Evolutionary conservation across 1,139 yeast species (phyloP).

Genomic region (Saccharomycopsis hybrid): DNA sequence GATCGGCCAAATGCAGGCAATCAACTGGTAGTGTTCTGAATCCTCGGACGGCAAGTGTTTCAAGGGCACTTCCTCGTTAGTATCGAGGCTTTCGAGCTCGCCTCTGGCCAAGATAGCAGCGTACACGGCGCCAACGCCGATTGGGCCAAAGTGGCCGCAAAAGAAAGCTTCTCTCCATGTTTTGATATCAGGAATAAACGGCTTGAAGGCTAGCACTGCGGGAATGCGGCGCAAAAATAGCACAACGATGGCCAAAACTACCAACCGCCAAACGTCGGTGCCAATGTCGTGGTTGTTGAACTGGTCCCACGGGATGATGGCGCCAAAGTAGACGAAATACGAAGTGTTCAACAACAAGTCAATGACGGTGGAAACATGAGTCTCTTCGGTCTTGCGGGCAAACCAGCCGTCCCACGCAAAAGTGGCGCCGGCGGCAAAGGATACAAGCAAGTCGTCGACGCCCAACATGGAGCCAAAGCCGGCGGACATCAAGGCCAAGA

Average conservation of each 20-base stretch:
- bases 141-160: constrained; percentile 97
- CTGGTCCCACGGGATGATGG: constrained; percentile 88
- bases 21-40: constrained; percentile 58
- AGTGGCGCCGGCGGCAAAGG: constrained; percentile 94
- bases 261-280: constrained; percentile 75
- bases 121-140: constrained; percentile 95
- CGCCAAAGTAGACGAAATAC: constrained; percentile 89
- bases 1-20: constrained; percentile 84
- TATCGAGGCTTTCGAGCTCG: constrained; percentile 55
- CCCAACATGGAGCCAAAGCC: constrained; percentile 93
- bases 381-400: constrained; percentile 79
- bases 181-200: constrained; percentile 83
- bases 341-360: constrained; percentile 80
- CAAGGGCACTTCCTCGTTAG: constrained; percentile 57
- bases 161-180: constrained; percentile 95
- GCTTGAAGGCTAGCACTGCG: constrained; percentile 71
- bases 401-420: constrained; percentile 98
- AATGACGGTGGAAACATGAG: constrained; percentile 89
- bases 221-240: constrained; percentile 84
- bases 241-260: constrained; percentile 74
- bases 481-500: constrained; percentile 80
- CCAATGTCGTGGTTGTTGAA: constrained; percentile 67
- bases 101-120: constrained; percentile 81
- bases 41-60: constrained; percentile 45
- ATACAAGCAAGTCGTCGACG: constrained; percentile 84